phyloP scores from a whole-genome alignment of 1,139 yeast genomes.

The Arxiozyma bovina region DNA sequence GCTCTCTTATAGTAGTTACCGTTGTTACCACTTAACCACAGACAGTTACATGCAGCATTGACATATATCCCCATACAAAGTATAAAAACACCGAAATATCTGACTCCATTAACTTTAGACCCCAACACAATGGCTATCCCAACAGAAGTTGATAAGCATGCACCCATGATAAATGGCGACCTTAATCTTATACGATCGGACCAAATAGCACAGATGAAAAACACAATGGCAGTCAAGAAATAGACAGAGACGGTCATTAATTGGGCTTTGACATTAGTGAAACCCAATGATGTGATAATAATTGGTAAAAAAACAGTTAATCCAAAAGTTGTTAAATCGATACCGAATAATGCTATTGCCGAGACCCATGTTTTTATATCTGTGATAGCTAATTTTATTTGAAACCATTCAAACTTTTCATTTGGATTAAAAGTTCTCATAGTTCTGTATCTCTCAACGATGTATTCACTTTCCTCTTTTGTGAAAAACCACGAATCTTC shows the following conservation, averaged over 20 bases:
- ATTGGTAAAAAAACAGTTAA: slow-evolving; percentile 43
- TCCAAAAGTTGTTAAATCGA: slow-evolving; percentile 40
- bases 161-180: slow-evolving; percentile 33
- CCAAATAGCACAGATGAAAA: slow-evolving; percentile 33
- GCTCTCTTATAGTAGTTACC: slow-evolving; percentile 42
- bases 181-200: slow-evolving; percentile 37
- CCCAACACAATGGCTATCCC: slow-evolving; percentile 38
- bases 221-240: slow-evolving; percentile 36
- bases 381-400: slow-evolving; percentile 34
- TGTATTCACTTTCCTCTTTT: slow-evolving; percentile 39
- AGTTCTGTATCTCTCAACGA: slow-evolving; percentile 39
- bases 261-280: slow-evolving; percentile 38
- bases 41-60: slow-evolving; percentile 37
- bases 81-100: slow-evolving; percentile 42
- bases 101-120: slow-evolving; percentile 31
- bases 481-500: slow-evolving; percentile 39
- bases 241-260: slow-evolving; percentile 44
- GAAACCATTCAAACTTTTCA: slow-evolving; percentile 37
- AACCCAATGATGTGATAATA: slow-evolving; percentile 40
- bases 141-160: slow-evolving; percentile 32
- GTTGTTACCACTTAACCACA: slow-evolving; percentile 40
- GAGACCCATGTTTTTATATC: slow-evolving; percentile 38
- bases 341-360: slow-evolving; percentile 40
- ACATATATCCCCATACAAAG: slow-evolving; percentile 37
- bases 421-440: slow-evolving; percentile 33